Base-by-base conservation (phyloP, 768 basidiomycete species). In the Asterophora lycoperdoides region DNA sequence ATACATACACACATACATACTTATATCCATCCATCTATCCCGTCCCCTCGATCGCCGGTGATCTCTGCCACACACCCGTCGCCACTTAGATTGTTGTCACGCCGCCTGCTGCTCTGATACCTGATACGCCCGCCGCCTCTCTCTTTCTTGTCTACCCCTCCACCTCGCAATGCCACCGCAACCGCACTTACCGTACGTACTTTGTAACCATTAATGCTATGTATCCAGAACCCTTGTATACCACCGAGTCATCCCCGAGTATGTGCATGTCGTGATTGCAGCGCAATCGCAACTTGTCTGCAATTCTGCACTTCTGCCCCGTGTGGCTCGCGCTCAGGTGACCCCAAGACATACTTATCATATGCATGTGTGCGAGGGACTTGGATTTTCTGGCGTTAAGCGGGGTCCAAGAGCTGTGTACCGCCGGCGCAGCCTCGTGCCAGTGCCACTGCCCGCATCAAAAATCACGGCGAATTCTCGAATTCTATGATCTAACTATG, bases 71-170 rank as follows among this genome's bases (percentile, higher is more conserved):
- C 48, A 49, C 44, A 35, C 35, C 41, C 33, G 11, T 47, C 26
- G 43, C 44, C 29, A 28, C 40, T 43, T 52, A 55, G 45, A 49
- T 44, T 30, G 34, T 39, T 52, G 33, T 57, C 38, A 50, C n/a
- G n/a, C 3, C 23, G 6, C 23, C 6, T 34, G 48, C 54, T 55
- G 32, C 44, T 45, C 32, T 55, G 28, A 47, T 53, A 38, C 38
- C n/a, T n/a, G n/a, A n/a, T n/a, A n/a, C n/a, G n/a, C n/a, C n/a
- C n/a, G n/a, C n/a, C n/a, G n/a, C n/a, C 3, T 6, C 23, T 23
- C 23, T 23, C 19, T 49, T 48, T 48, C 48, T 58, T 54, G 54
- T 51, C 54, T 56, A 51, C 46, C 49, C 45, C 37, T 37, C 54
- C 46, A 44, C 23, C 23, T 23, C 23, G 23, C 23, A 23, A 23